Base-by-base conservation (phyloP, 805 yeast species). In the Barnettozyma salicaria region DNA sequence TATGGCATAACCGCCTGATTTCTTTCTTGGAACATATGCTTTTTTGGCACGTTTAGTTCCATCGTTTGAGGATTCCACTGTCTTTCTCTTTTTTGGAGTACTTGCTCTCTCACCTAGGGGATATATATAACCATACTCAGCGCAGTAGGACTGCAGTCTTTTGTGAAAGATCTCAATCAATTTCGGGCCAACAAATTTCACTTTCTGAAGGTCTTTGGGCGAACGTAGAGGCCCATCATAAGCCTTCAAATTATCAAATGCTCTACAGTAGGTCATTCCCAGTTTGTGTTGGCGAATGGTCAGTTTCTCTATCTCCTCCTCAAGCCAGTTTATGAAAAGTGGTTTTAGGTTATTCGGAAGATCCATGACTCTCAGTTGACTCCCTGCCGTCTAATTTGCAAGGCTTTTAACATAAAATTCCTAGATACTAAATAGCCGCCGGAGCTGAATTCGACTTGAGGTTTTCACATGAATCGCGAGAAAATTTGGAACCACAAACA, bases 1-100 rank as follows among this genome's bases (percentile, higher is more conserved):
- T 7, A 88, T 81, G 0, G 92, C 95, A 61, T 84, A 89, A 0
- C 84, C 94, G 2, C 96, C 96, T 0, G 92, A 76, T 24, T 89
- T 61, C 42, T 76, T 75, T 32, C 66, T 68, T 0, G 97, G 97
- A 1, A 87, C 68, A 55, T 83, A 87, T 25, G 59, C 65, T 20
- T 49, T 52, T n/a, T 40, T 37, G 40, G 53, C 34, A 32, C 42
- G 42, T n/a, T n/a, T n/a, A n/a, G n/a, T n/a, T n/a, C n/a, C n/a
- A n/a, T n/a, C n/a, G n/a, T n/a, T n/a, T n/a, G n/a, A n/a, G n/a
- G n/a, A n/a, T n/a, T n/a, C n/a, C n/a, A n/a, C 32, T n/a, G 24
- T 32, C 33, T 26, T 14, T 17, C 24, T 25, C 36, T 17, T 40
- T 31, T 9, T 44, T 39, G 40, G 51, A 2, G 32, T 39, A 27